Percentiles rank a stretch among this genome's conserved stretches.
Conservation (phyloP, 805 yeast genomes). For the Lipomyces oligophaga region DNA sequence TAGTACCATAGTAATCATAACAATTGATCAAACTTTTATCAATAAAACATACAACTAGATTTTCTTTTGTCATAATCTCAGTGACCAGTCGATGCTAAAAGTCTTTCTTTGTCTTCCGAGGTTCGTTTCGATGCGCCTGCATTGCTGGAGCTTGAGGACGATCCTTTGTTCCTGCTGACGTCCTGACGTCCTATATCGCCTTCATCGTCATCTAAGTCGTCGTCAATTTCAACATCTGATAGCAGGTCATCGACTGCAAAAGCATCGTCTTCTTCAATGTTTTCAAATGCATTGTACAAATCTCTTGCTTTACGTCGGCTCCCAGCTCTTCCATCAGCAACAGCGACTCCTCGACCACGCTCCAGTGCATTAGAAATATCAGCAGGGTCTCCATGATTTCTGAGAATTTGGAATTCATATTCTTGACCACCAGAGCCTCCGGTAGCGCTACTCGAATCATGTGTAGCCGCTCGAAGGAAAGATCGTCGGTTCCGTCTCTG, state of each 20-base stretch:
- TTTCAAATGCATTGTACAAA: constrained; percentile 26
- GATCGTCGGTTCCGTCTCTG: constrained; percentile 37
- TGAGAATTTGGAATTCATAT: constrained; percentile 60
- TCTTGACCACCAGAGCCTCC: constrained; percentile 43
- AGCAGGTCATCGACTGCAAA: constrained; percentile 24
- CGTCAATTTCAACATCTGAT: constrained; percentile 24
- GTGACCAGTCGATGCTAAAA: too few relatives aligned
- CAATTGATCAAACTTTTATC: too few relatives aligned
- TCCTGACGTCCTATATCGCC: too few relatives aligned
- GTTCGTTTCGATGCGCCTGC: too few relatives aligned
- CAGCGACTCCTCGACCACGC: not conserved
- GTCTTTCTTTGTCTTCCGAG: too few relatives aligned
- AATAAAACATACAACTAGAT: too few relatives aligned
- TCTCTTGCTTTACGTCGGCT: constrained; percentile 24
- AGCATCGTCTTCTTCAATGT: constrained; percentile 28
- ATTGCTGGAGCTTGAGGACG: too few relatives aligned
- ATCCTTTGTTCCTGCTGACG: too few relatives aligned
- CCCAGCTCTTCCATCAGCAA: not conserved
- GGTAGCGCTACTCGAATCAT: not conserved
- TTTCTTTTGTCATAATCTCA: too few relatives aligned
- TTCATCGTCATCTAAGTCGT: constrained; percentile 11
- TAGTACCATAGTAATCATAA: too few relatives aligned
- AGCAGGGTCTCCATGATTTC: constrained; percentile 13
- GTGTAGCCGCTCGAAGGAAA: constrained; percentile 38
- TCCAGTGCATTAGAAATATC: not conserved